Evolutionary conservation across 345 rosid genomes (phyloP), one percentile per base, ranked within the genome.

Genomic region (Arabidopsis thaliana): DNA sequence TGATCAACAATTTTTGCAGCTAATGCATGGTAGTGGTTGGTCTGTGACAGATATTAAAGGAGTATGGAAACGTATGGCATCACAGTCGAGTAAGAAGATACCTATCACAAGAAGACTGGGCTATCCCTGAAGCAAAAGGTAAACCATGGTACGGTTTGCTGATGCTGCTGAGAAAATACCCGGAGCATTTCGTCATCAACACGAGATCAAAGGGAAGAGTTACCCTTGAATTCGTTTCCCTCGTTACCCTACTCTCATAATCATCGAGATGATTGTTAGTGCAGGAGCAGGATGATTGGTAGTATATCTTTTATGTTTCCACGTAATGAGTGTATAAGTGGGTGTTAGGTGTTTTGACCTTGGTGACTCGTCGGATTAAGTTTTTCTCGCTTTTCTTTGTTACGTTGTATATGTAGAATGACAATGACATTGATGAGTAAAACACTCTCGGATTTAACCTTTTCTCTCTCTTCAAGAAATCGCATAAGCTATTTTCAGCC

Each of bases 61-160:
- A 87, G 74, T 95, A 79, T 74, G 74, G 89, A 71, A 87, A 65
- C 41, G 71, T 87, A 24, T 95, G 97, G 99, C 99, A 95, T 85
- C 98, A 95, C 79, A 77, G 86, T 76, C 84, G 97, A 61, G 89
- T 95, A 30, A 84, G 96, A 84, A 89, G 87, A 66, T 95, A 92
- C 74, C 94, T 95, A 37, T 80, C 86, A 30, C 82, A 93, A 22
- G 99, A 95, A 69, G 98, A 92, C 37, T 90, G 85, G 83, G 76
- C 84, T 24, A 89, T 80, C 75, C 87, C 97, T 1, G 98, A 92
- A 79, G 78, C 96, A 48, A 88, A 87, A 77, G 92, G 90, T 25
- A 91, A 89, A 78, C 97, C 98, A 50, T 95, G 98, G 97, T 87
- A 86, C 49, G 99, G 97, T 52, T 75, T 92, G 82, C 90, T 95